Evolutionary conservation across 495 filamentous ascomycete genomes (phyloP).

Genomic region (Daldinia grandis): DNA sequence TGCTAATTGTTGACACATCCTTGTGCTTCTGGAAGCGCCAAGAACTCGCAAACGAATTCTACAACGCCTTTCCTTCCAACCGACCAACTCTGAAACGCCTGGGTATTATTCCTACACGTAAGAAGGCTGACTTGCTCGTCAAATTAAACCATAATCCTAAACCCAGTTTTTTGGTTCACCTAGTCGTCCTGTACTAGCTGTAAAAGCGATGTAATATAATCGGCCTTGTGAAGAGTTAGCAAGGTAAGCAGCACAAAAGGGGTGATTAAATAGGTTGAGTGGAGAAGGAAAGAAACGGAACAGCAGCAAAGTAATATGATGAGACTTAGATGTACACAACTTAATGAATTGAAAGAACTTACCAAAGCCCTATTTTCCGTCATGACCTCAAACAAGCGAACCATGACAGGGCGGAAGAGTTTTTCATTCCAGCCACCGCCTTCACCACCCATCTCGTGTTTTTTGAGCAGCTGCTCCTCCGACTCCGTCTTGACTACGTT

Average conservation of each 20-base stretch:
- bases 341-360: conserved; percentile 27
- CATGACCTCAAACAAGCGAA: conserved; percentile 61
- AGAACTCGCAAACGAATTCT: conserved; percentile 4
- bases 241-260: background rate
- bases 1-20: background rate
- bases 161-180: background rate
- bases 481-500: conserved; percentile 70
- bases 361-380: conserved; percentile 62
- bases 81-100: conserved; percentile 29
- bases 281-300: conserved; percentile 24
- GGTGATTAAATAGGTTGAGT: background rate
- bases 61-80: background rate
- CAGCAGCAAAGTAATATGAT: background rate
- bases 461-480: conserved; percentile 62
- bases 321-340: background rate
- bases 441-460: conserved; percentile 49
- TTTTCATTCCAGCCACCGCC: conserved; percentile 57
- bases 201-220: conserved; percentile 43
- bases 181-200: conserved; percentile 47
- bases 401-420: conserved; percentile 60
- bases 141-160: conserved; percentile 6
- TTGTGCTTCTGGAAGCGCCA: background rate
- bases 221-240: conserved; percentile 38
- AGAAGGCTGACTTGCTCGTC: conserved; percentile 6
- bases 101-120: conserved; percentile 33